A percentile compares a stretch with the other conserved stretches of the same genome.
Evolutionary conservation across 2,329 filamentous ascomycete species (phyloP).

Genomic region (Phymatotrichopsis omnivora): DNA sequence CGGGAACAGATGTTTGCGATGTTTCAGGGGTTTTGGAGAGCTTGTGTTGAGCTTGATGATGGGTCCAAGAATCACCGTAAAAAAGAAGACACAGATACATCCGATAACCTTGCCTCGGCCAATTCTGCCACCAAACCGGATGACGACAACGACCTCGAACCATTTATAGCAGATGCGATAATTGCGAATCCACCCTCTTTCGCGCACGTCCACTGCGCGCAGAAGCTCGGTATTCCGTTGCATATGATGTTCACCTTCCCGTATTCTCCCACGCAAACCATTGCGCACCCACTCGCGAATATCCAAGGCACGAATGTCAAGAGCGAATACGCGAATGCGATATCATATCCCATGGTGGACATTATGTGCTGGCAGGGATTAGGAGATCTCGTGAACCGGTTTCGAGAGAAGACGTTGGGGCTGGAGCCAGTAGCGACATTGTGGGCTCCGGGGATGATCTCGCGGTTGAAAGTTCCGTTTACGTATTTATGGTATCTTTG

Average conservation of each 20-base stretch:
- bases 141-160: constrained; percentile 38
- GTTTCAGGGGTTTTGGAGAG: constrained; percentile 73
- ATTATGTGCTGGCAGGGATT: constrained; percentile 88
- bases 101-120: not conserved
- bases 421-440: constrained; percentile 65
- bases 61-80: constrained; percentile 3
- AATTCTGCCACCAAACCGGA: constrained; percentile 45
- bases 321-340: constrained; percentile 64
- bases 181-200: constrained; percentile 76
- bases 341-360: constrained; percentile 69
- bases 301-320: constrained; percentile 65
- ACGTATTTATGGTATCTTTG: constrained; percentile 54
- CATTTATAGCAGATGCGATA: constrained; percentile 66
- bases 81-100: not conserved
- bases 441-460: constrained; percentile 65
- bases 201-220: constrained; percentile 68
- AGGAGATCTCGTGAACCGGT: constrained; percentile 66
- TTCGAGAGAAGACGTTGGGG: constrained; percentile 57
- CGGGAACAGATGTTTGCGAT: constrained; percentile 66
- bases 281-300: constrained; percentile 67
- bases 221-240: constrained; percentile 64
- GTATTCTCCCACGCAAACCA: constrained; percentile 63
- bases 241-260: constrained; percentile 86
- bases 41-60: constrained; percentile 56
- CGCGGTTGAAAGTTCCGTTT: constrained; percentile 62